These are phyloP conservation scores for Cryptosporidium ubiquitum DNA, from an alignment of 169 alveolate genomes.

Conservation along the genomic window DNA sequence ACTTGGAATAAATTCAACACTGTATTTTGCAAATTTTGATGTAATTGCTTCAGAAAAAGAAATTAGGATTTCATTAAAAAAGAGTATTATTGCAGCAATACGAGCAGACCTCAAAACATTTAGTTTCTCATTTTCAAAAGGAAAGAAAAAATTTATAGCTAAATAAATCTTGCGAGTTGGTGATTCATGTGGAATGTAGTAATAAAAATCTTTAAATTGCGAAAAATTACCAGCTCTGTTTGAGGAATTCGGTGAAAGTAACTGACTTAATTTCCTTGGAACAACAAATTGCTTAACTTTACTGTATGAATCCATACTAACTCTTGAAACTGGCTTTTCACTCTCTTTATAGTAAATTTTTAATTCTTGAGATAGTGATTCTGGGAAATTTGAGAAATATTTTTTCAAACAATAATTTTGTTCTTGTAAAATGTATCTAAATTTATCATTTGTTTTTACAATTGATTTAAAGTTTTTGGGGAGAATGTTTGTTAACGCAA, in stretches of 20 bases:
- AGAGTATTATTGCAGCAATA: background rate
- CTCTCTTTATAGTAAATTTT: background rate
- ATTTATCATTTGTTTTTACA: too few relatives aligned
- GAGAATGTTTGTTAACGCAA: background rate
- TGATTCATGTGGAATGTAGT: background rate
- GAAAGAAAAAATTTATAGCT: background rate
- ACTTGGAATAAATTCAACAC: background rate
- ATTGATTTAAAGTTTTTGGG: background rate
- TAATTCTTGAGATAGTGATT: background rate
- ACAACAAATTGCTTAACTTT: background rate
- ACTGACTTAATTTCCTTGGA: background rate
- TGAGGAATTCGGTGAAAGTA: background rate
- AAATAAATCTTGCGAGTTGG: background rate
- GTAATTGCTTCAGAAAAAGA: background rate
- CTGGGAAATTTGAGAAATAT: background rate
- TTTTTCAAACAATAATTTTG: background rate
- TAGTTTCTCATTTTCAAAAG: background rate
- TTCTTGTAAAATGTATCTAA: background rate
- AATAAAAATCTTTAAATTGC: conserved; percentile 1
- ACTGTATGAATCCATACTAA: background rate
- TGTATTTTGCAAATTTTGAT: background rate
- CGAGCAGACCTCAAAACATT: background rate
- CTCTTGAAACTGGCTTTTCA: background rate
- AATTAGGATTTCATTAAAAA: background rate
- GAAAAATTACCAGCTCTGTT: conserved; percentile 3